Base-by-base conservation (phyloP, 305 asterid genomes). In the Fraxinus angustifolia region DNA sequence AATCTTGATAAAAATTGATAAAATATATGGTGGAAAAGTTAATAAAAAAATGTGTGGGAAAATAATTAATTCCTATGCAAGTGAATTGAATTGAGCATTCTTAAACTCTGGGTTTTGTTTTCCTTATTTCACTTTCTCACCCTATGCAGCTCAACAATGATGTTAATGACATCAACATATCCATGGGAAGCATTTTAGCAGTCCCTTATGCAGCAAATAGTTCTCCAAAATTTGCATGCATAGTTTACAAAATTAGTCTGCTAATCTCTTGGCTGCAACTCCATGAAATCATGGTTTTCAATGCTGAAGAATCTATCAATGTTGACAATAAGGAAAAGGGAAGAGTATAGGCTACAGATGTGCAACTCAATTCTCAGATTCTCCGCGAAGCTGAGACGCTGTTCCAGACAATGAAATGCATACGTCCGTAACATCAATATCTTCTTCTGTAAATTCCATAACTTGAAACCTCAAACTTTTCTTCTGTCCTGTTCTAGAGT, bases 61-160 rank as follows among this genome's bases (percentile, higher is more conserved):
- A 1, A 40, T 2, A 40, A 40, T 40, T 3, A 40, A 0, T 40
- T 40, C 50, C 0, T 2, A 0, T 40, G 62, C 28, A 6, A 58
- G 3, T 56, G 30, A 28, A 28, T 28, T 30, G 30, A 58, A 58
- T 58, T 58, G 28, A 17, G 30, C 23, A 3, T 28, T 65, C 73
- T 67, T 2, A 36, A 2, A 67, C 35, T 17, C 11, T 8, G 16
- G 17, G 0, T 6, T 42, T 48, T 78, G 0, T 42, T 19, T 28
- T 45, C 17, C 5, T 21, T 56, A 12, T 21, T 2, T 34, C 2
- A 3, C 7, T 79, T 35, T 16, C 70, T 28, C 2, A 11, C 50
- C 28, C 8, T 21, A 75, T 86, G 83, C 97, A 95, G 98, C 96
- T 93, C 71, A 92, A 86, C 87, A 94, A 92, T 30, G 98, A 95